Evolutionary conservation across 225 moss, liverwort and hornwort genomes (phyloP).

Genomic region (Thuidium tamariscinum): DNA sequence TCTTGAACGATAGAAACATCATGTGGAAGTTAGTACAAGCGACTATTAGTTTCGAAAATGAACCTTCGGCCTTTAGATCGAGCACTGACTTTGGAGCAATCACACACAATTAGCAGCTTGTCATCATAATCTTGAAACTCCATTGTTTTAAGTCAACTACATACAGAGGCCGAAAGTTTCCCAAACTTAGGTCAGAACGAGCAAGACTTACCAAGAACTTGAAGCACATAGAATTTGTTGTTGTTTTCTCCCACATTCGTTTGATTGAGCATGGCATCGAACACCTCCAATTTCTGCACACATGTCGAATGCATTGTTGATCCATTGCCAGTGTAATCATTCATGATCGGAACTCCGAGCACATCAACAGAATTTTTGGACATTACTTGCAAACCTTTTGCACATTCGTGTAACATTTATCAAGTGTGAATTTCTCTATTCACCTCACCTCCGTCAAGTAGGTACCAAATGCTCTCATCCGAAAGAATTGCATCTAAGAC

Average conservation of each 20-base stretch:
- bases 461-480: background rate
- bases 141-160: background rate
- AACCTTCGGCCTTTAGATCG: background rate
- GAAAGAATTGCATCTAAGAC: background rate
- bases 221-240: conserved; percentile 90
- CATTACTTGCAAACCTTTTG: background rate
- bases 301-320: background rate
- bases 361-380: background rate
- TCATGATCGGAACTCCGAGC: background rate
- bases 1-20: background rate
- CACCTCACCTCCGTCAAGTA: background rate
- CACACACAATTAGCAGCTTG: background rate
- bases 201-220: conserved; percentile 63
- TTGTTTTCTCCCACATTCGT: conserved; percentile 88
- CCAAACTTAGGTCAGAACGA: background rate
- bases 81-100: background rate
- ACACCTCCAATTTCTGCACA: conserved; percentile 48
- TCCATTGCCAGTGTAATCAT: background rate
- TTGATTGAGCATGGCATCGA: conserved; percentile 96
- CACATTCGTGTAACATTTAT: background rate
- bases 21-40: background rate
- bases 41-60: background rate
- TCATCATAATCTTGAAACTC: background rate
- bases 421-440: background rate
- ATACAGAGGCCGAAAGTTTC: background rate